A percentile compares a stretch with the other conserved stretches of the same genome.
Conservation (phyloP, 345 rosid species). For the Draba incana region DNA sequence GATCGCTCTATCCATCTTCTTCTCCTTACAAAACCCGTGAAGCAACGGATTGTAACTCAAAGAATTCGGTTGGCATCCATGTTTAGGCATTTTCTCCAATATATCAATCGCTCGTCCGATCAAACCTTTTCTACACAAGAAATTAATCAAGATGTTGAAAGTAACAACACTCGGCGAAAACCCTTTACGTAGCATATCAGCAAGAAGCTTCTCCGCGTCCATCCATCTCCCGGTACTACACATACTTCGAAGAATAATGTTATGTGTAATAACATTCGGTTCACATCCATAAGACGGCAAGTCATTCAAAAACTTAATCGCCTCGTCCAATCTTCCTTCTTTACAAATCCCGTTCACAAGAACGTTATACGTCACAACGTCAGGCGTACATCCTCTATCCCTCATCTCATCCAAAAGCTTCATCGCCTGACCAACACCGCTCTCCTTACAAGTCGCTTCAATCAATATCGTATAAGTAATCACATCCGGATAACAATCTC, state of each 20-base stretch:
- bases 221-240: slow-evolving; percentile 87
- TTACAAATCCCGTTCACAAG: slow-evolving; percentile 86
- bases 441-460: slow-evolving; percentile 81
- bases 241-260: slow-evolving; percentile 79
- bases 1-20: slow-evolving; percentile 81
- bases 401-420: slow-evolving; percentile 91
- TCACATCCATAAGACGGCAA: slow-evolving; percentile 73
- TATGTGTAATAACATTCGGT: slow-evolving; percentile 81
- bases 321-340: slow-evolving; percentile 85
- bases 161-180: slow-evolving; percentile 90
- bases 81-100: slow-evolving; percentile 81
- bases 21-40: slow-evolving; percentile 88
- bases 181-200: slow-evolving; percentile 76
- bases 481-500: slow-evolving; percentile 74
- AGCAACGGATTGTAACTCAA: slow-evolving; percentile 81
- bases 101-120: slow-evolving; percentile 77
- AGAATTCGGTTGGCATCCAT: slow-evolving; percentile 82
- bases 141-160: slow-evolving; percentile 85
- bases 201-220: slow-evolving; percentile 79
- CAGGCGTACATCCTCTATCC: slow-evolving; percentile 75
- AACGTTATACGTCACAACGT: slow-evolving; percentile 81
- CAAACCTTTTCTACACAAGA: slow-evolving; percentile 81
- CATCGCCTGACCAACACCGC: slow-evolving; percentile 84
- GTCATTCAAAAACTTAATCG: slow-evolving; percentile 69
- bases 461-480: slow-evolving; percentile 81